phyloP scores from a whole-genome alignment of 2,329 filamentous ascomycete genomes.

The Cladosporium sp. region DNA sequence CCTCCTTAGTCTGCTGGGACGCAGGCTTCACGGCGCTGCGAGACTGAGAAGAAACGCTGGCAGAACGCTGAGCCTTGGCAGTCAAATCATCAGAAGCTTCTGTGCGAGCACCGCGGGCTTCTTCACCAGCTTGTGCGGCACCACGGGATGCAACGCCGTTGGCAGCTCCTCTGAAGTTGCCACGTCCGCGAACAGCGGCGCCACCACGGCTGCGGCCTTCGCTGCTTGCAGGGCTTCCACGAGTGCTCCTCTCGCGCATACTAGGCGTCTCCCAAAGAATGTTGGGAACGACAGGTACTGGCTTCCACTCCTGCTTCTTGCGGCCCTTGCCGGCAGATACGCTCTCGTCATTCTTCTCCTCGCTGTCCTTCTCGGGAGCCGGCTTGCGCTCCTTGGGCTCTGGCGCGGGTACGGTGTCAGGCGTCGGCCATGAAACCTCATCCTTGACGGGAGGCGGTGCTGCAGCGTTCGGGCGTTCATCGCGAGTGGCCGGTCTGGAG shows the following conservation, averaged over 20 bases:
- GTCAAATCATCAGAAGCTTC: conserved; percentile 1
- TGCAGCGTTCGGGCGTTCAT: conserved; percentile 21
- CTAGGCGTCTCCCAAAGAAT: conserved; percentile 79
- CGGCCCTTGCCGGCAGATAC: conserved; percentile 49
- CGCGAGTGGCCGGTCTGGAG: conserved; percentile 16
- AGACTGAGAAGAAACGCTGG: conserved; percentile 8
- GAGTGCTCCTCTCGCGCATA: conserved; percentile 34
- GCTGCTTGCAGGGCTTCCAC: conserved; percentile 35
- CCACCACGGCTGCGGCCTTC: conserved; percentile 54
- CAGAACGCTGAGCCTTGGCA: conserved; percentile 5
- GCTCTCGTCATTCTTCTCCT: conserved; percentile 60
- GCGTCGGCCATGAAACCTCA: conserved; percentile 81
- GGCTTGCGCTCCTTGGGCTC: conserved; percentile 72
- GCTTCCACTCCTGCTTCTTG: conserved; percentile 79
- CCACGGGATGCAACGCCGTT: conserved; percentile 17
- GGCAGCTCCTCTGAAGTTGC: conserved; percentile 33
- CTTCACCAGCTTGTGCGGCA: conserved; percentile 3
- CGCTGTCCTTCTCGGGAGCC: conserved; percentile 59
- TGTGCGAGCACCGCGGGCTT: conserved; percentile 1
- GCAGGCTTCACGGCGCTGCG: conserved; percentile 1
- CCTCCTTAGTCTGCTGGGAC: conserved; percentile 2
- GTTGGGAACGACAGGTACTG: conserved; percentile 74
- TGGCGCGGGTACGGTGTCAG: conserved; percentile 58
- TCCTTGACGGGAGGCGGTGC: conserved; percentile 66
- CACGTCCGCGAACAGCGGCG: conserved; percentile 43